Evolutionary conservation across 139 green algal species (phyloP), one percentile per base, ranked within the genome.

Genomic region (Chlamydomonas applanata): DNA sequence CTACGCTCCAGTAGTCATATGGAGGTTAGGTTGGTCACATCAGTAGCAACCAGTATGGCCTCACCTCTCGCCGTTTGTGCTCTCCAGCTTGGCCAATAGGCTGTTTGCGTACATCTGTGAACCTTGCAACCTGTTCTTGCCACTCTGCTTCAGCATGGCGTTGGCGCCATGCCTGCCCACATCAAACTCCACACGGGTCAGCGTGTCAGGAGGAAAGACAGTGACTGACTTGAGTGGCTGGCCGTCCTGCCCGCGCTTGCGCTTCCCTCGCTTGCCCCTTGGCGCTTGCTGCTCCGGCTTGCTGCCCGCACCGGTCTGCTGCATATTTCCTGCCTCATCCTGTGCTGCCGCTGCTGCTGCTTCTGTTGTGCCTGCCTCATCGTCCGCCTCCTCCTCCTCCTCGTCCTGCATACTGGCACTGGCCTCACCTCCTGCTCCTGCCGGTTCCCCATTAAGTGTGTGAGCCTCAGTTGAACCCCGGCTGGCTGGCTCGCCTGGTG

Each of bases 131-230:
- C 32, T 53, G 22, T 46, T 45, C 49, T 73, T 73, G 45, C 67
- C 67, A 16, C 64, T 71, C 64, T 71, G 64, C 40, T 59, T 57
- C 36, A 34, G 35, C 16, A 30, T 27, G 25, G 64, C 36, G 4
- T 52, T 71, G 2, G 40, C 40, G 11, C 40, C 40, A 11, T 36
- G 64, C 64, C 30, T 33, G 2, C 64, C 64, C 13, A 71, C 40
- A 30, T 71, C 64, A 71, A 71, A 71, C 22, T 59, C 59, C 14
- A 71, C 64, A 1, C 33, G 14, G 22, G 59, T 25, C 59, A 40
- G 11, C n/a, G 24, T 34, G 3, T 35, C n/a, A 40, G 59, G 59
- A 25, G 59, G 13, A 59, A 20, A n/a, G 7, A 49, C n/a, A 32
- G 20, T 5, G 5, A 35, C 17, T 53, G 32, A 29, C 16, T 49